A percentile compares a stretch with the other conserved stretches of the same genome.
phyloP scores from a whole-genome alignment of 345 rosid species.

The Gossypium mustelinum region DNA sequence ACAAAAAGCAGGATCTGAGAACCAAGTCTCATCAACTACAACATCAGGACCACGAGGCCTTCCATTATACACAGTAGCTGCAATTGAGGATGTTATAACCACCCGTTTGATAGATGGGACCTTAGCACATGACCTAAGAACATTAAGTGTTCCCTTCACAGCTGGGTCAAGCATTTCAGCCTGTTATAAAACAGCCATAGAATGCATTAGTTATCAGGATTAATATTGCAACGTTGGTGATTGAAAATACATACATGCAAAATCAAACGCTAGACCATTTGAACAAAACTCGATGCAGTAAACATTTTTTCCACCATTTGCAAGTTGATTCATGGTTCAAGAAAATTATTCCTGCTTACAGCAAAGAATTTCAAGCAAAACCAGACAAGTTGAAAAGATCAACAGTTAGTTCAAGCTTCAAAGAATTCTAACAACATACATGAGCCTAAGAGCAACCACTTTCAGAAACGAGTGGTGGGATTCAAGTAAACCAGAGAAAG shows the following conservation, averaged over 20 bases:
- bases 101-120: conserved; percentile 42
- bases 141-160: conserved; percentile 47
- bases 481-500: not conserved
- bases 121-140: conserved; percentile 40
- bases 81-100: conserved; percentile 44
- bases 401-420: not conserved
- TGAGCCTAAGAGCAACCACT: not conserved
- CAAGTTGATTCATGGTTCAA: not conserved
- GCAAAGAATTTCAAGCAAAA: not conserved
- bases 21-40: conserved; percentile 47
- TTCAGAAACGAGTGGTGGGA: not conserved
- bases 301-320: not conserved
- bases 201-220: not conserved
- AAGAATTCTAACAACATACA: not conserved
- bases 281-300: not conserved
- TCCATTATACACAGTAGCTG: conserved; percentile 30
- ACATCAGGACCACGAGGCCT: conserved; percentile 27
- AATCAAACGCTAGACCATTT: not conserved
- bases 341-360: not conserved
- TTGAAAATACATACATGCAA: not conserved
- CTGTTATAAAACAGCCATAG: not conserved
- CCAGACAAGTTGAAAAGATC: not conserved
- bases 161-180: conserved; percentile 43
- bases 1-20: conserved; percentile 36
- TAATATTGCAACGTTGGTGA: not conserved